These are phyloP conservation scores for Fusarium sp. DNA, from an alignment of 2,329 filamentous ascomycete species.

Conservation along the genomic window DNA sequence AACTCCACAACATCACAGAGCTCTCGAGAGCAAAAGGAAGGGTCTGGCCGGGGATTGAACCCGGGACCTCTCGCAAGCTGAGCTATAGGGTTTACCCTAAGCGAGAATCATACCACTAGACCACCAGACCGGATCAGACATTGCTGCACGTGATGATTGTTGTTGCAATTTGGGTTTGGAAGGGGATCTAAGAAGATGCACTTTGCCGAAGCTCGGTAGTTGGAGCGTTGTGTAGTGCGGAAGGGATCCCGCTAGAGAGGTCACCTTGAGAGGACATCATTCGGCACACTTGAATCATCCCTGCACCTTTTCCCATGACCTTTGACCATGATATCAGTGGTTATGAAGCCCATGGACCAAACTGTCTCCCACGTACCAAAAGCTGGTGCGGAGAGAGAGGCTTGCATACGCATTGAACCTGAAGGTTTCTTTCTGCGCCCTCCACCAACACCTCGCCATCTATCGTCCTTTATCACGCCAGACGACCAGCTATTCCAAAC, in stretches of 20 bases:
- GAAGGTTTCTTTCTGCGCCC: not conserved
- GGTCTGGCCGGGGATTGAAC: constrained; percentile 58
- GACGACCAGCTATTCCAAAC: constrained; percentile 10
- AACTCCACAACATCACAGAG: accelerated
- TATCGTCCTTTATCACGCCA: not conserved
- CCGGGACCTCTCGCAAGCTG: constrained; percentile 55
- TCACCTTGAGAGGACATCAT: not conserved
- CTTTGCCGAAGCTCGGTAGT: not conserved
- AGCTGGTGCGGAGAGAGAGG: not conserved
- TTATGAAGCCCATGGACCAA: too few relatives aligned
- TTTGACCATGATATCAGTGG: not conserved
- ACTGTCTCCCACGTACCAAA: accelerated
- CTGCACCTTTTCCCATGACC: not conserved
- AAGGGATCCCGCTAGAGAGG: not conserved
- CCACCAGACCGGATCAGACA: constrained; percentile 55
- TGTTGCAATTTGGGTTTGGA: accelerated
- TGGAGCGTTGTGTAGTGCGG: not conserved
- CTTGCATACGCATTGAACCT: not conserved
- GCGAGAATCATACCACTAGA: constrained; percentile 78
- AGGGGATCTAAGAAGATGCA: accelerated
- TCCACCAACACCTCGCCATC: not conserved
- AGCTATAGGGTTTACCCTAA: constrained; percentile 63
- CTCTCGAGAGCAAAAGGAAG: constrained; percentile 41
- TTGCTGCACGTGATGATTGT: not conserved
- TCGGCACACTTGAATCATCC: accelerated